Evolutionary conservation across 768 basidiomycete genomes (phyloP), one percentile per base, ranked within the genome.

Genomic region (Russula abietina): DNA sequence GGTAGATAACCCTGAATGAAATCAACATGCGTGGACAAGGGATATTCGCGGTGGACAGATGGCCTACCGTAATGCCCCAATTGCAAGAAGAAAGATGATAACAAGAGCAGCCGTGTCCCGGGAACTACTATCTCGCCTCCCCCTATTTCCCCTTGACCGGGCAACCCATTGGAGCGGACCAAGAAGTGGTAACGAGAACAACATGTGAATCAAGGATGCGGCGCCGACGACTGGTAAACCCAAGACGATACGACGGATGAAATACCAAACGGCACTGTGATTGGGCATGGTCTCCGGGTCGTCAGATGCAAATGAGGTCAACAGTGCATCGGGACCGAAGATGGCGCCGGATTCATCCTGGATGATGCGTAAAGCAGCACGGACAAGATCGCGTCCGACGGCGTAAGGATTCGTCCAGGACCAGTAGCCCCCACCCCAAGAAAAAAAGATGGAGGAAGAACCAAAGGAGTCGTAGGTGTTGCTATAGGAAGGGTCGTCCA

Each of bases 201-300:
- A 73, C 81, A 89, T 82, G 57, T 89, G 87, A 19, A 90, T 80
- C 48, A 92, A 72, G 17, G 88, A 91, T 22, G 83, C 83, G 45
- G 87, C 88, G 11, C 90, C 89, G 14, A 93, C 80, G 60, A 91
- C 78, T 32, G 91, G 89, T 16, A 92, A 76, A 26, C 91, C 91
- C 28, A 93, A 71, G 14, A 92, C 67, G 71, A 92, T 87, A n/a
- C 89, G 84, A 46, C 81, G 83, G 57, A 88, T 65, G 67, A 91
- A 82, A 36, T 79, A 76, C 61, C 74, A 76, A 11, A 90, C 45
- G 45, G 89, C 61, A 41, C 85, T 76, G 2, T 75, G 75, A 22
- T 53, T 68, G 59, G 58, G 68, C 39, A 57, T 39, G 19, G 54
- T 50, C 50, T 36, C 55, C 30, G 41, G 26, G 22, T 14, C 46